Base-by-base conservation (phyloP, 352 stramenopile species). In the Phytophthora macrochlamydospora region DNA sequence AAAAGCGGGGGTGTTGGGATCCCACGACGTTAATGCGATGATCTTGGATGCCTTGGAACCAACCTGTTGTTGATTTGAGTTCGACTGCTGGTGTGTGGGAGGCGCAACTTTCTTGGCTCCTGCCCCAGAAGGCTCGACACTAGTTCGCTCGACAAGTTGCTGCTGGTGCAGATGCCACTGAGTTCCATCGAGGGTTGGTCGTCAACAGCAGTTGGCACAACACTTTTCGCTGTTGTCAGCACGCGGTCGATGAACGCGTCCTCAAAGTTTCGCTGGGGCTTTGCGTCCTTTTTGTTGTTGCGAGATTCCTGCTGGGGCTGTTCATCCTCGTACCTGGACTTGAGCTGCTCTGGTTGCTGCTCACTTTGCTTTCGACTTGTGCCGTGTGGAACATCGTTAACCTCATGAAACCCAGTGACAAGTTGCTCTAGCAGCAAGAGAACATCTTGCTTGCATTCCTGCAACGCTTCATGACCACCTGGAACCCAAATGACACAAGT, bases 341-440 rank as follows among this genome's bases (percentile, higher is more conserved):
- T 53, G 8, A 35, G 29, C 18, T 65, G 67, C 4, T 44, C 29
- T 1, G 58, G 59, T 30, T 46, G 59, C 3, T 43, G 42, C 33
- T 57, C 49, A n/a, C 30, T 43, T 51, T 75, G 65, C 24, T 75
- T 85, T 14, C 43, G 18, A 40, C 33, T 52, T 52, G 60, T 78
- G 30, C 62, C 57, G 35, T 86, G 65, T 1, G 69, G 65, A 0
- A 89, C 67, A 46, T 98, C 90, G 53, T 97, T 75, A 2, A 86
- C 51, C 61, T 98, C 95, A 74, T 98, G 94, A 68, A 97, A 98
- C 0, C 95, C 95, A 7, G 92, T 97, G 51, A 97, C 75, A 28
- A 98, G 82, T 56, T 98, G 94, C 69, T 99, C 96, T 5, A 99
- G 64, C 9, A 98, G 71, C 52, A 86, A 35, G 3, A 95, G 76